Percentiles rank a stretch among this genome's conserved stretches.
Conservation (phyloP, 2,329 filamentous ascomycete genomes). For the Fusarium sp. region DNA sequence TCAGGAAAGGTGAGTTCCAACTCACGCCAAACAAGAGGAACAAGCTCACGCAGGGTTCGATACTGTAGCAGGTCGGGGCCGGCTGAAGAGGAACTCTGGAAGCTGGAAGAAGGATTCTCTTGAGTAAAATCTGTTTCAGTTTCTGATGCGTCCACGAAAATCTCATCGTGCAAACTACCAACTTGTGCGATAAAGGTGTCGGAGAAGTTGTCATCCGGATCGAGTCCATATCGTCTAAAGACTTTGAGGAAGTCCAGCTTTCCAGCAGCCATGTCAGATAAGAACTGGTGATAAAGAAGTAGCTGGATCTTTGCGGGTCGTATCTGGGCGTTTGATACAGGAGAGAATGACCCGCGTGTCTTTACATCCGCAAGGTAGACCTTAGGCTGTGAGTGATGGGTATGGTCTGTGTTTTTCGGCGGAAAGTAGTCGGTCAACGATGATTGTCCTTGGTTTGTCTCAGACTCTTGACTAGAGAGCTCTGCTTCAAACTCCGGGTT, state of each 20-base stretch:
- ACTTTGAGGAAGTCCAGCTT: conserved; percentile 77
- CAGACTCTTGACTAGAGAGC: conserved; percentile 56
- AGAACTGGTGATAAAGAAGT: conserved; percentile 87
- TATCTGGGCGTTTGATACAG: conserved; percentile 74
- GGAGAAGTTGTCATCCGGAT: conserved; percentile 76
- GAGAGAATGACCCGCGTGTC: conserved; percentile 77
- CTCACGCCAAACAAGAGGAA: conserved; percentile 62
- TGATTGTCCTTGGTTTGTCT: conserved; percentile 51
- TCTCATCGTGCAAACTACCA: conserved; percentile 74
- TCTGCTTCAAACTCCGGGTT: conserved; percentile 77
- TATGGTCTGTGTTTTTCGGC: conserved; percentile 23
- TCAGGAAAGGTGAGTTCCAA: conserved; percentile 66
- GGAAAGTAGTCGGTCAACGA: conserved; percentile 60
- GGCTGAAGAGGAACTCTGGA: conserved; percentile 37
- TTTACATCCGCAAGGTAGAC: conserved; percentile 92
- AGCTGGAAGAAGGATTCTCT: conserved; percentile 31
- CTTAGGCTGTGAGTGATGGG: conserved; percentile 43
- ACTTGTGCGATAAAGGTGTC: conserved; percentile 84
- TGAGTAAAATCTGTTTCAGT: conserved; percentile 27
- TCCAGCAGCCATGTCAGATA: conserved; percentile 80
- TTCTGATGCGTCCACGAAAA: conserved; percentile 68
- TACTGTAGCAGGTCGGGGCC: conserved; percentile 60
- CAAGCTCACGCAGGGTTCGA: conserved; percentile 61
- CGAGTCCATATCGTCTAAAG: conserved; percentile 78
- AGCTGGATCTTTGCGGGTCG: conserved; percentile 87